Base-by-base conservation (phyloP, 2,329 filamentous ascomycete species). In the Taxawa tesnikishii region DNA sequence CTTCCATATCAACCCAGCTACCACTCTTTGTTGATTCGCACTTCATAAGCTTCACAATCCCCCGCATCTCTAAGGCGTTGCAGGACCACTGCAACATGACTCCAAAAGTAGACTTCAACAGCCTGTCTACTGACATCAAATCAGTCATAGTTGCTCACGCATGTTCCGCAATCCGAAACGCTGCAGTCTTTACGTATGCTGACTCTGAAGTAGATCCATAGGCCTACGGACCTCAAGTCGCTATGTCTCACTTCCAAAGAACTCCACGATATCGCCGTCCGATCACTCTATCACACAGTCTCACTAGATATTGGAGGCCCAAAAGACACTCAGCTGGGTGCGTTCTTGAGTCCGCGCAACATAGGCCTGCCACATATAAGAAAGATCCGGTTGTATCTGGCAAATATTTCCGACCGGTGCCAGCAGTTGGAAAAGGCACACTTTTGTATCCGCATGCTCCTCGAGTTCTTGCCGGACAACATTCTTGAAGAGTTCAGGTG, bases 391-490 rank as follows among this genome's bases (percentile, higher is more conserved):
- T 50, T 67, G 15, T 62, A 65, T 38, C 54, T 65, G 6, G 60
- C 59, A 14, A 54, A 59, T 28, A 48, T 62, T 11, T 35, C 50
- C 23, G 60, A 66, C 37, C 56, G 59, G 31, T 60, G 56, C 44
- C 59, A 60, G 26, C 58, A 61, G 13, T 8, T 34, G 10, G n/a
- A n/a, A n/a, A n/a, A n/a, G n/a, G n/a, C n/a, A n/a, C n/a, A n/a
- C n/a, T n/a, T n/a, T n/a, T n/a, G n/a, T n/a, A 24, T 34, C 11
- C 58, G 62, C 27, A 62, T 67, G 56, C 54, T 67, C 12, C 37
- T 67, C 12, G 63, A 66, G 38, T 55, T 65, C 38, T 43, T 67
- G 21, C 63, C 63, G 1, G 59, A 64, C 31, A 56, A 67, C 38
- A 59, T 58, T 21, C 49, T 67, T 15, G 62, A 66, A 38, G 58